Evolutionary conservation across 768 basidiomycete species (phyloP).

Genomic region (Suillus subaureus): DNA sequence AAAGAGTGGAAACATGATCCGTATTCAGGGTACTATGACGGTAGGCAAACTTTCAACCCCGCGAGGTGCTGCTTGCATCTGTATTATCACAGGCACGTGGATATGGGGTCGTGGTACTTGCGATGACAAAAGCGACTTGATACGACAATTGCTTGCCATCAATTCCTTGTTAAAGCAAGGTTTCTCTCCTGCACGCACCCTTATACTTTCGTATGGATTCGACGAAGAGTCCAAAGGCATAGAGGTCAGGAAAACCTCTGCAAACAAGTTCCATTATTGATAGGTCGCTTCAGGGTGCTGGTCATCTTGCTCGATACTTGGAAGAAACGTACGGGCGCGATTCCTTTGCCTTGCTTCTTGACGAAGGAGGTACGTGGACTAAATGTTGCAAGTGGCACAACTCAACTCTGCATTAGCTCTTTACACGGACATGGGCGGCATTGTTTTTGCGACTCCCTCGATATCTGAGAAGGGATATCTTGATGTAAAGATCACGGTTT

Average conservation of each 20-base stretch:
- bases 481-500: constrained; percentile 61
- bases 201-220: constrained; percentile 47
- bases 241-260: constrained; percentile 32
- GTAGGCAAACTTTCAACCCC: constrained; percentile 23
- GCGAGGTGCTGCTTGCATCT: not conserved
- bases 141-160: constrained; percentile 52
- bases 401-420: constrained; percentile 1
- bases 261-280: not conserved
- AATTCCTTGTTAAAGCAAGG: constrained; percentile 48
- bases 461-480: constrained; percentile 75
- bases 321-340: constrained; percentile 62
- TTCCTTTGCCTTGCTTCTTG: constrained; percentile 74
- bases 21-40: constrained; percentile 60
- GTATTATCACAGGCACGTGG: constrained; percentile 42
- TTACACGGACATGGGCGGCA: constrained; percentile 8
- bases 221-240: constrained; percentile 58
- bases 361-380: constrained; percentile 70
- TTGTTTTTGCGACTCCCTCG: constrained; percentile 54
- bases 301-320: constrained; percentile 47
- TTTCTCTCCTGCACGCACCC: constrained; percentile 47
- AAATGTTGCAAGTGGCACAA: not conserved
- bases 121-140: constrained; percentile 73
- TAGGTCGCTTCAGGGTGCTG: constrained; percentile 49
- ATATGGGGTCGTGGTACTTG: constrained; percentile 78
- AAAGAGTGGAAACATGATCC: constrained; percentile 60